Conservation (phyloP, 2,329 filamentous ascomycete genomes). For the Fusarium nanum region DNA sequence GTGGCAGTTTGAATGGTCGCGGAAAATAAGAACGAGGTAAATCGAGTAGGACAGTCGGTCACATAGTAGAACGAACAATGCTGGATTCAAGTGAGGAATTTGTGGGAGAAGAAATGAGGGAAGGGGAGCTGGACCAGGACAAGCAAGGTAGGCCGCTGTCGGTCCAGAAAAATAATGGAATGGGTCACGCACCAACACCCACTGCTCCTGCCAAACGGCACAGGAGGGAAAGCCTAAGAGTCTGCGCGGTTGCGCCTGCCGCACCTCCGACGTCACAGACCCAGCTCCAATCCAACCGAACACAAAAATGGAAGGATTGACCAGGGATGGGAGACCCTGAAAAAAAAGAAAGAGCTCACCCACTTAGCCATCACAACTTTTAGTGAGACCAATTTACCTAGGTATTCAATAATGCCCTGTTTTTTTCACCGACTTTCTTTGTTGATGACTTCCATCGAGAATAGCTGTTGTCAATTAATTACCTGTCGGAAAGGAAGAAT, state of each 20-base stretch:
- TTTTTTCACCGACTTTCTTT: not conserved
- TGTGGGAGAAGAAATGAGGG: constrained; percentile 36
- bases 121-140: constrained; percentile 23
- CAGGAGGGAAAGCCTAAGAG: not conserved
- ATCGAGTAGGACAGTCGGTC: constrained; percentile 16
- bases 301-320: constrained; percentile 3
- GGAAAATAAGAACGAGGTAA: constrained; percentile 3
- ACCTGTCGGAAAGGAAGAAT: not conserved
- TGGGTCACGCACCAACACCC: constrained; percentile 5
- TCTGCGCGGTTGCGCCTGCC: not conserved
- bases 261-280: constrained; percentile 38
- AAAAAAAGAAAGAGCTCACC: not conserved
- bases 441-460: not conserved
- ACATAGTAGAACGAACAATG: constrained; percentile 37
- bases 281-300: not conserved
- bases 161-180: constrained; percentile 27
- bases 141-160: constrained; percentile 36
- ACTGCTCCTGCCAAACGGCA: constrained; percentile 5
- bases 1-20: constrained; percentile 6
- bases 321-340: not conserved
- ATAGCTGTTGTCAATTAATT: not conserved
- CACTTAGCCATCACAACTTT: not conserved
- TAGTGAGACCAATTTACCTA: not conserved
- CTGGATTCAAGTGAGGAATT: constrained; percentile 6
- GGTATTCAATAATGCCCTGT: not conserved